Conservation (phyloP, 768 basidiomycete species). For the Collybia sordida region DNA sequence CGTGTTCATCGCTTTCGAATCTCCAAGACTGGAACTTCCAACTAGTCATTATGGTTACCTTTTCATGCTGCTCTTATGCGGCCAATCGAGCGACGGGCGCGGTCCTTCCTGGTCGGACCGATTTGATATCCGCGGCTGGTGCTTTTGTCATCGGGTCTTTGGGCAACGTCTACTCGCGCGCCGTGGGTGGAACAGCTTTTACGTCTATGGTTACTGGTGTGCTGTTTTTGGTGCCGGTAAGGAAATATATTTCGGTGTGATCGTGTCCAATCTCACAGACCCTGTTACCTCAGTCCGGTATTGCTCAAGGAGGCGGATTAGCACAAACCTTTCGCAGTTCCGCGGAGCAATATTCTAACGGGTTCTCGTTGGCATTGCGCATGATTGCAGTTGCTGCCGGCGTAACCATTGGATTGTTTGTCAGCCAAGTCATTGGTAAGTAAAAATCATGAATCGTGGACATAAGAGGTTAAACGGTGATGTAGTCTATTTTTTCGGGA, state of each 20-base stretch:
- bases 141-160: conserved; percentile 78
- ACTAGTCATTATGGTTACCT: conserved; percentile 73
- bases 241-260: conserved; percentile 22
- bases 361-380: conserved; percentile 75
- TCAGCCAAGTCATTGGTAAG: conserved; percentile 66
- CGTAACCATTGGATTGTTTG: conserved; percentile 82
- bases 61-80: conserved; percentile 73
- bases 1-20: conserved; percentile 72
- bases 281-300: conserved; percentile 52
- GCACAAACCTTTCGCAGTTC: conserved; percentile 60
- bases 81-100: conserved; percentile 65
- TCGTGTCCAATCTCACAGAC: conserved; percentile 5
- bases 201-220: conserved; percentile 93
- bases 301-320: conserved; percentile 73
- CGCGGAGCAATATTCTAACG: conserved; percentile 70
- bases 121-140: conserved; percentile 77
- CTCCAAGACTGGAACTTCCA: conserved; percentile 71
- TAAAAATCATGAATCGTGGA: neutral
- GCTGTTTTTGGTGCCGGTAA: conserved; percentile 84
- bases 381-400: conserved; percentile 87
- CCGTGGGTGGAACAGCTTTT: conserved; percentile 79
- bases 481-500: conserved; percentile 70
- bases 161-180: conserved; percentile 79
- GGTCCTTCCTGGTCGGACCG: conserved; percentile 63
- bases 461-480: too few species aligned